phyloP scores from a whole-genome alignment of 2,329 filamentous ascomycete species.

The Clonostachys rosea region DNA sequence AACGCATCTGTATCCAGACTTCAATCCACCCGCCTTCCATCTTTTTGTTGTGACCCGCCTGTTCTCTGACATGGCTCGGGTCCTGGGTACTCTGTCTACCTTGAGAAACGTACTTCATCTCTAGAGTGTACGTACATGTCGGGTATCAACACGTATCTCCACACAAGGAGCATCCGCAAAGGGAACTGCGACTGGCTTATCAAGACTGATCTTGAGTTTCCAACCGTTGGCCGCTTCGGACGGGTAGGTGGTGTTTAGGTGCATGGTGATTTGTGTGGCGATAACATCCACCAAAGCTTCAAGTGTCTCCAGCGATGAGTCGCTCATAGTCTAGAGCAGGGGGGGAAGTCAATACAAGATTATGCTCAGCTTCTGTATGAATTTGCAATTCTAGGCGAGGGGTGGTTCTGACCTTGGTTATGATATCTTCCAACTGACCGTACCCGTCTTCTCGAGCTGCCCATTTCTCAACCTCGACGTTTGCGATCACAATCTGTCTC shows the following conservation, averaged over 20 bases:
- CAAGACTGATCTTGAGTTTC: constrained; percentile 56
- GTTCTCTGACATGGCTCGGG: too few relatives aligned
- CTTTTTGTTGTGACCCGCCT: too few relatives aligned
- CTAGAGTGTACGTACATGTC: too few relatives aligned
- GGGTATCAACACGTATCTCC: too few relatives aligned
- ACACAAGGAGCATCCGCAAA: constrained; percentile 69
- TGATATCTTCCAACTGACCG: constrained; percentile 48
- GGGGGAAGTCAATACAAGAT: not conserved
- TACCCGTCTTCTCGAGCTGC: constrained; percentile 43
- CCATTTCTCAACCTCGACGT: constrained; percentile 55
- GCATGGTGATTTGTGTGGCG: constrained; percentile 4
- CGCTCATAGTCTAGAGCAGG: constrained; percentile 39
- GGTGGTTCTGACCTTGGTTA: constrained; percentile 52
- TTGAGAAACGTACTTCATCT: too few relatives aligned
- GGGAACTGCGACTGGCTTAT: constrained; percentile 70
- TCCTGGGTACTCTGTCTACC: too few relatives aligned
- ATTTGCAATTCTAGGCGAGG: not conserved
- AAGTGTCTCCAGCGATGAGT: constrained; percentile 57
- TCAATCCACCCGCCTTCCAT: too few relatives aligned
- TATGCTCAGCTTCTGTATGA: not conserved
- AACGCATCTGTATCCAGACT: too few relatives aligned
- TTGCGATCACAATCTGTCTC: constrained; percentile 63
- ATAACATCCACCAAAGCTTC: constrained; percentile 42
- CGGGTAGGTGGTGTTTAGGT: constrained; percentile 20
- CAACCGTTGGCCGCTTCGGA: constrained; percentile 23